Evolutionary conservation across 2,329 filamentous ascomycete genomes (phyloP).

Genomic region (Pseudogymnoascus sp.): DNA sequence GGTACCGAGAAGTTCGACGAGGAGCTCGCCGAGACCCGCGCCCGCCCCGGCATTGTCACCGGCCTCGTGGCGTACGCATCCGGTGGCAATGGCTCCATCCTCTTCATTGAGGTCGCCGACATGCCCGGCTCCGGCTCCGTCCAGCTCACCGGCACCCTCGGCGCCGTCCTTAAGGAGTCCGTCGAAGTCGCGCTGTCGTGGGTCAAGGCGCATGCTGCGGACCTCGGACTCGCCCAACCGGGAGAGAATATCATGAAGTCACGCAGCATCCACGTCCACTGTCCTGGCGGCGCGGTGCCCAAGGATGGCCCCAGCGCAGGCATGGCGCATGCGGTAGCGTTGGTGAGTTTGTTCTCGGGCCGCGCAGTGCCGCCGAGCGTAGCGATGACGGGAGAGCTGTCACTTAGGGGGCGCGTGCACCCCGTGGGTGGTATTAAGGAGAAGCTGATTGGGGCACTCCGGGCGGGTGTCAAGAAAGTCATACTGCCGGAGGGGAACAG

Average conservation of each 20-base stretch:
- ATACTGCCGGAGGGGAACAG: conserved; percentile 79
- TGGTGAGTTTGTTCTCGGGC: conserved; percentile 82
- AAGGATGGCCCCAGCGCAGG: conserved; percentile 87
- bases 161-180: conserved; percentile 92
- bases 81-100: conserved; percentile 87
- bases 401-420: conserved; percentile 80
- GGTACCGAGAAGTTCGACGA: conserved; percentile 92
- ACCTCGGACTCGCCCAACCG: conserved; percentile 73
- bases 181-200: conserved; percentile 94
- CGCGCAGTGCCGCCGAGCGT: conserved; percentile 83
- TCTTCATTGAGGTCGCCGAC: conserved; percentile 96
- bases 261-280: conserved; percentile 91
- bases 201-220: conserved; percentile 94
- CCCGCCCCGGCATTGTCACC: conserved; percentile 85
- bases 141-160: conserved; percentile 91
- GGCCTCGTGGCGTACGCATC: conserved; percentile 91
- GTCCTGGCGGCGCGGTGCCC: conserved; percentile 86
- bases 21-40: conserved; percentile 81
- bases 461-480: conserved; percentile 91
- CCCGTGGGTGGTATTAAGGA: conserved; percentile 97
- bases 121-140: conserved; percentile 92
- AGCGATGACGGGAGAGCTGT: conserved; percentile 84
- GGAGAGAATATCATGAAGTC: conserved; percentile 93
- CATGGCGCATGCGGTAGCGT: conserved; percentile 85
- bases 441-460: conserved; percentile 89